Evolutionary conservation across 164 flowering plant genomes (phyloP), one percentile per base, ranked within the genome.

Genomic region (Buxus sempervirens): DNA sequence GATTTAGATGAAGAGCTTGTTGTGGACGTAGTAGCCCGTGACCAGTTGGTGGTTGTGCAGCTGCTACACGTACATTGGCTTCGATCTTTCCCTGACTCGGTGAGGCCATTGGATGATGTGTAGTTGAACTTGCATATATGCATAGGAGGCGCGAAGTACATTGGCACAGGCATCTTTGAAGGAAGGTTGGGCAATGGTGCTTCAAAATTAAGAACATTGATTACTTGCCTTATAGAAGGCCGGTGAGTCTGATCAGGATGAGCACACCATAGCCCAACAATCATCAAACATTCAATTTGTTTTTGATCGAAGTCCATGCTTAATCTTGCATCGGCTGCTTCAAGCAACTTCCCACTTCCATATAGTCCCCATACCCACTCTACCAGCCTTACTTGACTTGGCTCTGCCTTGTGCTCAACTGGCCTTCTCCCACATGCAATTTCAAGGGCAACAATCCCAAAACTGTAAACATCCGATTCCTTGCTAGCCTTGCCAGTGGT

Each of bases 381-480:
- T 2, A 74, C 56, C 51, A 71, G 5, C 9, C 15, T 26, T 8
- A 54, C 26, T n/a, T 64, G 18, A 48, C 28, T 26, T 24, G 56
- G 53, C 20, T 4, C 22, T 0, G 45, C 36, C 0, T 60, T 51
- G 4, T 60, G 59, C 1, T 56, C 56, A 0, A 65, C 36, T 0
- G 67, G 32, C 45, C 23, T 72, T 64, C 78, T 69, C 24, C 78
- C 78, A 54, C 64, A 62, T 0, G 67, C 72, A 15, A 75, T 49
- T 58, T 74, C 75, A 57, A 78, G 58, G 1, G 69, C 73, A 1
- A 79, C 79, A 0, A 76, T 56, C 0, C 79, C 79, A 27, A 73
- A 79, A 45, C 79, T 76, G 60, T 36, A 78, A 0, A 78, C 78
- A 58, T 78, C 81, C 4, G 76, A 72, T 32, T 67, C 77, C 53